Conservation (phyloP, 495 filamentous ascomycete species). For the Schizothecium vesticola region DNA sequence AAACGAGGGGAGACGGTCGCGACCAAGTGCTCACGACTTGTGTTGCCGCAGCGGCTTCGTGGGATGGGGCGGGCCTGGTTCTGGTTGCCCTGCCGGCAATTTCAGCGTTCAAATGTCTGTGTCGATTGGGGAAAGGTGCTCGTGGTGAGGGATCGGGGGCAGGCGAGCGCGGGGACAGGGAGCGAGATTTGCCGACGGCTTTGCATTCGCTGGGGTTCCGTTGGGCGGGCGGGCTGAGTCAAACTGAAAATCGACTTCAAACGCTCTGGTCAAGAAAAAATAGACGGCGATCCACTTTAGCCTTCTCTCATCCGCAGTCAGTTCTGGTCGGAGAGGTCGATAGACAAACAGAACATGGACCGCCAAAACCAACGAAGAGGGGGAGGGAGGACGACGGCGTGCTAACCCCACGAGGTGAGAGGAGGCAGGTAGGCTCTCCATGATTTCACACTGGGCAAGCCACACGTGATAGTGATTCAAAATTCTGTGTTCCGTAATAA, state of each 20-base stretch:
- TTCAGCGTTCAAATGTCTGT: slow-evolving; percentile 10
- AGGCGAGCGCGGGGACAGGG: not conserved
- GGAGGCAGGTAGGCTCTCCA: not conserved
- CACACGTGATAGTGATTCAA: slow-evolving; percentile 1
- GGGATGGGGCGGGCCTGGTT: slow-evolving; percentile 12
- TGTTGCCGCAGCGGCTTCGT: slow-evolving; percentile 21
- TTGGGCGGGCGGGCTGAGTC: not conserved
- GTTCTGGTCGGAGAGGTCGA: not conserved
- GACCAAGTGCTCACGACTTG: not conserved
- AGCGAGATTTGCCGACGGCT: not conserved
- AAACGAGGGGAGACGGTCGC: not conserved
- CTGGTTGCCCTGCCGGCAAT: slow-evolving; percentile 30
- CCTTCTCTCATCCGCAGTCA: not conserved
- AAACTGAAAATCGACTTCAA: not conserved
- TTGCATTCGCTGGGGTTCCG: not conserved
- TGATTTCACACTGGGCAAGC: not conserved
- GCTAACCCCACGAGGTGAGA: not conserved
- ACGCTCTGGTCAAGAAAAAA: not conserved
- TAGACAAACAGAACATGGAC: not conserved
- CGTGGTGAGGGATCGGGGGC: not conserved
- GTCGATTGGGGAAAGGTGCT: slow-evolving; percentile 11
- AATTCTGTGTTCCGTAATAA: not conserved
- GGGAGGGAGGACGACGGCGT: not conserved
- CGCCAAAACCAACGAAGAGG: not conserved
- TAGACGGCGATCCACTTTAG: not conserved